Evolutionary conservation across 2,329 filamentous ascomycete genomes (phyloP).

Genomic region (Proliferodiscus dingleyae): DNA sequence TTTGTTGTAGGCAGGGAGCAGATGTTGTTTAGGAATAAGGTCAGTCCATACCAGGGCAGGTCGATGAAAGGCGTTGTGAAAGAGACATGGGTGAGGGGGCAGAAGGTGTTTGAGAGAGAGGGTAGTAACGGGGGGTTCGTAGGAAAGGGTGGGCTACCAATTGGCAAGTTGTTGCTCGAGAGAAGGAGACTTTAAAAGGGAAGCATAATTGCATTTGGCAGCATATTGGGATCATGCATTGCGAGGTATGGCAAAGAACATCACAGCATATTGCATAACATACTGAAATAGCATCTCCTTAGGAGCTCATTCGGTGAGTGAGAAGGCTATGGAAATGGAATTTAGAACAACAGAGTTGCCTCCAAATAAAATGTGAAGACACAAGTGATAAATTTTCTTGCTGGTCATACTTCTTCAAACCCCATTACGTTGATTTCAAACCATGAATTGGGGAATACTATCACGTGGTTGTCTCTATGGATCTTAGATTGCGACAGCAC

Average conservation of each 20-base stretch:
- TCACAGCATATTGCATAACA: too few relatives aligned
- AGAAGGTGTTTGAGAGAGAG: constrained; percentile 28
- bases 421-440: too few relatives aligned
- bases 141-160: constrained; percentile 34
- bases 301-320: too few relatives aligned
- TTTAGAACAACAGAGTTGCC: too few relatives aligned
- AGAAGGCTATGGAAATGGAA: too few relatives aligned
- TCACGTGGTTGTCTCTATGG: too few relatives aligned
- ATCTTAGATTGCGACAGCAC: too few relatives aligned
- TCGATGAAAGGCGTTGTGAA: constrained; percentile 49
- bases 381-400: too few relatives aligned
- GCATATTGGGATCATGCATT: not conserved
- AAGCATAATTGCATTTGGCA: not conserved
- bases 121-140: constrained; percentile 43
- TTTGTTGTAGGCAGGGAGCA: constrained; percentile 71
- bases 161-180: constrained; percentile 47
- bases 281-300: too few relatives aligned
- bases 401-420: too few relatives aligned
- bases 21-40: constrained; percentile 62
- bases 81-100: constrained; percentile 32
- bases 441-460: too few relatives aligned
- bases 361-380: too few relatives aligned
- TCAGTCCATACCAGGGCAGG: constrained; percentile 49
- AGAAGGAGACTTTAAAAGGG: constrained; percentile 19
- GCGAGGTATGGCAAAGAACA: not conserved